phyloP scores from a whole-genome alignment of 2,329 filamentous ascomycete species.

The Colletotrichum siamense region DNA sequence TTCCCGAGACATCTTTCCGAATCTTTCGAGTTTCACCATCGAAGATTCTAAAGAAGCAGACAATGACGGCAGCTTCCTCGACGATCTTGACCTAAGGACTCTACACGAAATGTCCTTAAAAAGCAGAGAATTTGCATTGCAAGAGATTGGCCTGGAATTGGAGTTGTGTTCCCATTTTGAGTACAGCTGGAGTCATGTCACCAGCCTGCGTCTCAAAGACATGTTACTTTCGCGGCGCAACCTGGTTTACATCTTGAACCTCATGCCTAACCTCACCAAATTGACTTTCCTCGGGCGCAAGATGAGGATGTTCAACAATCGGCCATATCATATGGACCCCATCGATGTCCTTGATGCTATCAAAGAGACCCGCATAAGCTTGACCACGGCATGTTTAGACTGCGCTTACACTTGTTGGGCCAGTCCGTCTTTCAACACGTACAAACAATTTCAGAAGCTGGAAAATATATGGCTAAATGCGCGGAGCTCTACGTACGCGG shows the following conservation, averaged over 20 bases:
- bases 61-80: neutral
- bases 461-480: neutral
- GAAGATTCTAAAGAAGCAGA: neutral
- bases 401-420: neutral
- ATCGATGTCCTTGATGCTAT: neutral
- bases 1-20: neutral
- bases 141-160: neutral
- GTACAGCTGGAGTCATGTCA: neutral
- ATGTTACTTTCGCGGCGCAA: neutral
- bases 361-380: neutral
- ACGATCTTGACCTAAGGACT: neutral
- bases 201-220: neutral
- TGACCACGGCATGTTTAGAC: neutral
- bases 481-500: neutral
- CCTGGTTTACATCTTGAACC: fast-evolving
- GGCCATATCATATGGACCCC: neutral
- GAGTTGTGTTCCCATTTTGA: too few species aligned
- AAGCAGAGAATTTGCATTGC: neutral
- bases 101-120: neutral
- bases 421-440: neutral
- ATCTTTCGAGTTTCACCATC: neutral
- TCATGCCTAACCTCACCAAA: neutral
- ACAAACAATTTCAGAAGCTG: neutral
- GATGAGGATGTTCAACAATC: neutral
- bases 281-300: neutral